Base-by-base conservation (phyloP, 2,329 filamentous ascomycete species). In the Ascochyta koolunga region DNA sequence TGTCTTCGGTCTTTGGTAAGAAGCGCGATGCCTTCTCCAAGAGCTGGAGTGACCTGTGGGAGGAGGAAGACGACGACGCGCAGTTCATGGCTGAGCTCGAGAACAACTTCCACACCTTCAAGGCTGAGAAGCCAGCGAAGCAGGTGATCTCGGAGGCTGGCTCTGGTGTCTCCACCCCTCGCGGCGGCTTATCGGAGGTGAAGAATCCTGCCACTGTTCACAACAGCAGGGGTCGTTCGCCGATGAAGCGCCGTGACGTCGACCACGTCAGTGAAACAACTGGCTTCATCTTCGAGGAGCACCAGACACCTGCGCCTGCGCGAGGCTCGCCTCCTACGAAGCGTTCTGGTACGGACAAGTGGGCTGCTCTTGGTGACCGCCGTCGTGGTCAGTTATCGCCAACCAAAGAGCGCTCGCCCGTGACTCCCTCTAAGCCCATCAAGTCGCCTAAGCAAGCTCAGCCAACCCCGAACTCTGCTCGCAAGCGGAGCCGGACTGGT, bases 41-140 rank as follows among this genome's bases (percentile, higher is more conserved):
- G 88, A 98, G 95, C 81, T 99, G 95, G 95, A 96, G 93, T 69
- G 95, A 99, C 74, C 86, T 98, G 75, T 97, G 92, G 89, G 93
- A 98, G 54, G 93, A 98, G 74, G 93, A 98, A 72, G 93, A 98
- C 48, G 92, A 95, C 68, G 87, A 89, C 60, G 62, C 62, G 46
- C 86, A 69, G 44, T 69, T 67, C 48, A 59, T 72, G 16, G 70
- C 89, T 59, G 85, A 90, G 64, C 80, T 82, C 31, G 85, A 88
- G 69, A 82, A 82, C 58, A 77, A 78, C 55, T 83, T 83, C 60
- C 84, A 88, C 25, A 66, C 66, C 18, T 61, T 66, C 44, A 60
- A 54, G 35, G 62, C 48, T 48, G 61, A 69, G 43, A 74, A 71
- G 66, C 60, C 63, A 52, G 71, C 77, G 54, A 76, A 75, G 64